Conservation (phyloP, 352 stramenopile species). For the Pythium phragmiticola region DNA sequence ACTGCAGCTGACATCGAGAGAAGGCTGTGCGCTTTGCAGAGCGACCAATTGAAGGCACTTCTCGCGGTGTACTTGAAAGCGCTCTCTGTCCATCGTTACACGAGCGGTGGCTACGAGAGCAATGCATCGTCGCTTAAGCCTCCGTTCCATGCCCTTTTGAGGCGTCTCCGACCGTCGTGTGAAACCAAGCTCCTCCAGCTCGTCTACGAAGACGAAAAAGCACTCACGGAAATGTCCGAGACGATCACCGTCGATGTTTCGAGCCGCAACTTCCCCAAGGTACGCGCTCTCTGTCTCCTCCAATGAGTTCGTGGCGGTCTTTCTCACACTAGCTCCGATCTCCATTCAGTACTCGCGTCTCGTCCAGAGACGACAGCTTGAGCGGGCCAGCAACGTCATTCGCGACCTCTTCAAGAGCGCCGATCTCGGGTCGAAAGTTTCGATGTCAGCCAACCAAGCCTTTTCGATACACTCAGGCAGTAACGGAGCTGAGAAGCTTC, state of each 20-base stretch:
- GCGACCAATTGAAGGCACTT: conserved; percentile 35
- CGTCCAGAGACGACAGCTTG: conserved; percentile 53
- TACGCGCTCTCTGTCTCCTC: conserved; percentile 6
- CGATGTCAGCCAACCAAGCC: conserved; percentile 39
- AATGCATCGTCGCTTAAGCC: conserved; percentile 33
- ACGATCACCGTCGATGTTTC: conserved; percentile 54
- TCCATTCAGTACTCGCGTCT: conserved; percentile 39
- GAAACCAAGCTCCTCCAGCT: conserved; percentile 65
- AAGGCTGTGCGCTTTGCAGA: conserved; percentile 41
- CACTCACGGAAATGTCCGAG: conserved; percentile 39
- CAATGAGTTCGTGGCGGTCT: not conserved
- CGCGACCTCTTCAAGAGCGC: conserved; percentile 48
- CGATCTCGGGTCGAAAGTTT: conserved; percentile 21
- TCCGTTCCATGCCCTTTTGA: conserved; percentile 48
- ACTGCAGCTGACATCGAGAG: conserved; percentile 37
- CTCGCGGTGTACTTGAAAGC: conserved; percentile 56
- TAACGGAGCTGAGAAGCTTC: conserved; percentile 46
- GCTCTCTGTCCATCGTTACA: conserved; percentile 37
- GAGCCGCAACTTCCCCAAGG: conserved; percentile 60
- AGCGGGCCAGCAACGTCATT: conserved; percentile 45
- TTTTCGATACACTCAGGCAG: conserved; percentile 46
- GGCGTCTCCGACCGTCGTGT: conserved; percentile 48
- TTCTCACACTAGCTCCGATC: not conserved
- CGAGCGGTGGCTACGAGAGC: conserved; percentile 26
- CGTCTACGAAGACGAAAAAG: conserved; percentile 66